Base-by-base conservation (phyloP, 2,329 filamentous ascomycete species). In the Hirsutella minnesotensis region DNA sequence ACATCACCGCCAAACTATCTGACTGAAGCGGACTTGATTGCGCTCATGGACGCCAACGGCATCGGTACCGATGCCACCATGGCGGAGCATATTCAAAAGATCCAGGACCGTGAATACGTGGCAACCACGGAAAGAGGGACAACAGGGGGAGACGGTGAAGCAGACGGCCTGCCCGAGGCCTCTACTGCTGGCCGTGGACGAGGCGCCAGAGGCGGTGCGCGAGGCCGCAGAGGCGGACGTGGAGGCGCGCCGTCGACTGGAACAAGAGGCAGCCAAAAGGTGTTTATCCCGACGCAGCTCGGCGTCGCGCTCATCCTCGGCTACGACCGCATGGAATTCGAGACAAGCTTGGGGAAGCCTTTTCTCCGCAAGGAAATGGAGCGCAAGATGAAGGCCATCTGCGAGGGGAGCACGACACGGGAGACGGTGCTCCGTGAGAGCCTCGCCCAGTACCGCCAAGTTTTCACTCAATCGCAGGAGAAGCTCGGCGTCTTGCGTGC, bases 281-380 rank as follows among this genome's bases (percentile, higher is more conserved):
- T 95, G 54, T 94, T 98, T 58, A 85, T 98, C 50, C 92, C 92
- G 13, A 95, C 89, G 8, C 83, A 85, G 42, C 73, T 98, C 31
- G 92, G 92, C 3, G 80, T 96, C 20, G 90, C 92, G 16, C 71
- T 98, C 42, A 89, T 96, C 47, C 78, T 94, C 60, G 92, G 92
- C 2, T 98, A 96, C 56, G 89, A 98, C 61, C 81, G 84, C 51
- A 90, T 98, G 73, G 86, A 88, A 44, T 83, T 94, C 49, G 89
- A 95, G 54, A 88, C 84, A 36, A 95, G 88, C 56, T 74, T 98
- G 40, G 86, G 88, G 59, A 96, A 96, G 63, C 92, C 92, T 1
- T 96, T 96, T 58, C 68, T 98, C 46, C 81, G 92, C 44, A 96
- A 96, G 63, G 88, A 98, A 70, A 95, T 95, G 87, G 92, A 98